These are phyloP conservation scores for Kingdonia uniflora DNA, from an alignment of 164 flowering plant species.

Conservation along the genomic window DNA sequence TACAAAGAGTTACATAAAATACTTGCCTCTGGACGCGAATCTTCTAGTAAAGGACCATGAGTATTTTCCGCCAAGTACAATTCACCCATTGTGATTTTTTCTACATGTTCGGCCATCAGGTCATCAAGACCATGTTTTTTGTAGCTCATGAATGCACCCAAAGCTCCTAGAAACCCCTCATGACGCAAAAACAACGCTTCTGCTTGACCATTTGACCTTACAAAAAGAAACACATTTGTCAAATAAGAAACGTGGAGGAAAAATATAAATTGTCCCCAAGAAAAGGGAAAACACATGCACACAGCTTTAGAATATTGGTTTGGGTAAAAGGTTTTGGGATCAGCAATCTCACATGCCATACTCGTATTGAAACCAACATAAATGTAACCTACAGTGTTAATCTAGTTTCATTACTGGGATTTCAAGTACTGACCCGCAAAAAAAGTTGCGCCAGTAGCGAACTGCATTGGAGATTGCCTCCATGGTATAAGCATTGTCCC, in stretches of 20 bases:
- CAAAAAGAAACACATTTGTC: neutral
- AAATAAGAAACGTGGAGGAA: too few relatives aligned
- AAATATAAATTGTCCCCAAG: too few relatives aligned
- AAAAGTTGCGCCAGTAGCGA: conserved; percentile 54
- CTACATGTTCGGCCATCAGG: conserved; percentile 96
- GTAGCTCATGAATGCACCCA: conserved; percentile 98
- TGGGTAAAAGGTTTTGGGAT: too few relatives aligned
- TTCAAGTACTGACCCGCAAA: too few relatives aligned
- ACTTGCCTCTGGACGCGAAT: conserved; percentile 89
- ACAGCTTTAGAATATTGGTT: too few relatives aligned
- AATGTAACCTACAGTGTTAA: too few relatives aligned
- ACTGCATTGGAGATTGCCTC: conserved; percentile 95
- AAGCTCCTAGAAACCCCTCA: conserved; percentile 95
- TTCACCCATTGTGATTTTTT: conserved; percentile 97
- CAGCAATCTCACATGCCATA: too few relatives aligned
- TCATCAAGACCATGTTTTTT: conserved; percentile 97
- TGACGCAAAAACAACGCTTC: conserved; percentile 96
- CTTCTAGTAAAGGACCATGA: conserved; percentile 88
- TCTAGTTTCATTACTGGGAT: too few relatives aligned
- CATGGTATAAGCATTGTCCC: conserved; percentile 99
- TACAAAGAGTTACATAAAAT: neutral
- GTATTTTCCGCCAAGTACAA: conserved; percentile 87
- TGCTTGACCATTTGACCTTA: conserved; percentile 84
- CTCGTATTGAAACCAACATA: too few relatives aligned
- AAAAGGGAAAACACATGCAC: too few relatives aligned